Base-by-base conservation (phyloP, 495 filamentous ascomycete species). In the Elaphomyces granulatus region DNA sequence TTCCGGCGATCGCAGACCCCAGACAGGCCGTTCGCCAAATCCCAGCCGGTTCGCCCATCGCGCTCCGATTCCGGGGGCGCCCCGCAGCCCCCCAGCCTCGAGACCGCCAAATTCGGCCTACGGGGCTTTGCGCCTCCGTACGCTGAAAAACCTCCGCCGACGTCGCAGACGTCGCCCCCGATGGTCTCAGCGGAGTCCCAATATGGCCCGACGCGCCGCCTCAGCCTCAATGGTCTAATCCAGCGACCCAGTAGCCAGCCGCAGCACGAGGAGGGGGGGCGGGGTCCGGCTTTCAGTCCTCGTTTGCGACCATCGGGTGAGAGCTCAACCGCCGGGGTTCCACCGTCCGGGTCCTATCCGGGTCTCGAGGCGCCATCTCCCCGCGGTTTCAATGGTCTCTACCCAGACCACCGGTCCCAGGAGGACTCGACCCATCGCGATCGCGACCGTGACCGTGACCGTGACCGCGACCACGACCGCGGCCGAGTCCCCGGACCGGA, bases 1-100 rank as follows among this genome's bases (percentile, higher is more conserved):
- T 78, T 75, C 46, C 75, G 77, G 31, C 71, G 79, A 31, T 80
- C 83, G 2, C 76, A 82, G 47, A 87, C 83, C 1, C 83, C 83
- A 7, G 81, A 87, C 20, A 74, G 75, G 40, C 61, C 53, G 10
- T 61, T 51, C 42, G 50, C 56, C 6, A 66, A 57, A 45, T 48
- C 43, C 8, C 52, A 49, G 34, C 41, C 53, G 9, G 50, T 48
- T 19, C 59, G 65, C 8, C 52, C 60, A 0, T 69, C 63, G 34
- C 61, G 63, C 38, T 63, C 68, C 12, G 58, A 57, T 20, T 72
- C 68, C 0, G 61, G 62, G 3, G 61, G 62, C 8, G 50, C 59
- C 12, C 48, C 60, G 2, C 49, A 52, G 33, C 31, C 54, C 2
- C 28, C 60, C 4, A 47, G 52, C 0, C 43, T 50, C 1, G 61